phyloP scores from a whole-genome alignment of 164 flowering plant species.

The Stephania japonica region DNA sequence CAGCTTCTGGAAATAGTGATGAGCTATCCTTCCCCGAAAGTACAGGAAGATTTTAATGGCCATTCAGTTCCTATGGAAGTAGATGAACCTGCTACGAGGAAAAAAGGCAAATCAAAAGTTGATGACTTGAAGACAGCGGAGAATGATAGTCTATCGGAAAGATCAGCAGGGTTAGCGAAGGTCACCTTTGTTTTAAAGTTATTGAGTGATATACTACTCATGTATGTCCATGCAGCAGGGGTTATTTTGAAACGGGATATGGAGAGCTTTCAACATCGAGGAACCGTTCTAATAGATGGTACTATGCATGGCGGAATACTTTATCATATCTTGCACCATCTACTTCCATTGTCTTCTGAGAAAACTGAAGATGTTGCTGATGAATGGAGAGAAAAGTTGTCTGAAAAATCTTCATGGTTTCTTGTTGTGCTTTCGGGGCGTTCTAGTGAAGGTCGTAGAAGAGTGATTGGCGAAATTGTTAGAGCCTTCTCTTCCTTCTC shows the following conservation, averaged over 20 bases:
- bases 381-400: constrained; percentile 81
- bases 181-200: constrained; percentile 83
- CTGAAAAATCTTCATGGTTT: constrained; percentile 88
- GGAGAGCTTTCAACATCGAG: constrained; percentile 55
- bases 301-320: constrained; percentile 58
- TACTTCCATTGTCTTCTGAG: constrained; percentile 59
- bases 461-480: constrained; percentile 72
- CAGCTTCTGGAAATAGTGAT: constrained; percentile 75
- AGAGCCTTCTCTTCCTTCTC: constrained; percentile 53
- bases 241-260: constrained; percentile 68
- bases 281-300: constrained; percentile 39
- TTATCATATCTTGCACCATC: constrained; percentile 63
- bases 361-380: constrained; percentile 50
- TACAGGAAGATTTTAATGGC: constrained; percentile 30
- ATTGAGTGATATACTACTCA: constrained; percentile 79
- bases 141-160: constrained; percentile 39
- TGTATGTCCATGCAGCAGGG: constrained; percentile 75
- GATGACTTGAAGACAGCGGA: constrained; percentile 46
- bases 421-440: constrained; percentile 82
- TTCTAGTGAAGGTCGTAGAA: constrained; percentile 79
- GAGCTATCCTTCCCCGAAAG: constrained; percentile 36
- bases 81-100: constrained; percentile 58
- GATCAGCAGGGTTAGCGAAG: constrained; percentile 72
- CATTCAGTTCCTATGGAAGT: constrained; percentile 56
- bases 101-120: constrained; percentile 84